phyloP scores from a whole-genome alignment of 2,329 filamentous ascomycete genomes.

The Diaporthe helianthi region DNA sequence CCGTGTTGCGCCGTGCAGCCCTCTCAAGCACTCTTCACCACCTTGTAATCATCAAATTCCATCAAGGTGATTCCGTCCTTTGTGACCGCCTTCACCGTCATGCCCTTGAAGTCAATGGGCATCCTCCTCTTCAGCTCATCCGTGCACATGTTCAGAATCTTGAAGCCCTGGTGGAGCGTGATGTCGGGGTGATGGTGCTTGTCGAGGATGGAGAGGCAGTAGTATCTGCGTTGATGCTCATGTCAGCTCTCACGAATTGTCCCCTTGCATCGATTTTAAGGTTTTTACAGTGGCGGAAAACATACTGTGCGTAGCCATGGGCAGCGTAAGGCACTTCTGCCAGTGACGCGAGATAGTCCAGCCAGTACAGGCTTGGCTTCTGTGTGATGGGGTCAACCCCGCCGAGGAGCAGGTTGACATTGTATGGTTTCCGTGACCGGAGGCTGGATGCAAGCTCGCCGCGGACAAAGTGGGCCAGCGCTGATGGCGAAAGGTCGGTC shows the following conservation, averaged over 20 bases:
- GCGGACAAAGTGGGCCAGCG: conserved; percentile 91
- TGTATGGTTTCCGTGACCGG: conserved; percentile 92
- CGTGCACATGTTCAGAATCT: conserved; percentile 92
- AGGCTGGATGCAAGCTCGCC: conserved; percentile 90
- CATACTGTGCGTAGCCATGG: conserved; percentile 96
- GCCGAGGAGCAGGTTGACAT: conserved; percentile 93
- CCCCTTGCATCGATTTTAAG: too few relatives aligned
- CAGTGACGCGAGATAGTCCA: conserved; percentile 92
- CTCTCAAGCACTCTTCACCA: conserved; percentile 66
- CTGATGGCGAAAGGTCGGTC: conserved; percentile 86
- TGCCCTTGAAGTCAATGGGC: conserved; percentile 98
- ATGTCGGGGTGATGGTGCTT: conserved; percentile 99
- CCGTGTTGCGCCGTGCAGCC: conserved; percentile 23
- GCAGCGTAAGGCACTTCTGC: conserved; percentile 93
- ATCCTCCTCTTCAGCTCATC: conserved; percentile 96
- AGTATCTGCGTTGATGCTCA: conserved; percentile 68
- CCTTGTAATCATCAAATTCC: conserved; percentile 82
- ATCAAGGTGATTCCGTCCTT: conserved; percentile 90
- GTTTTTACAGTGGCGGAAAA: conserved; percentile 29
- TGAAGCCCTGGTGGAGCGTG: conserved; percentile 84
- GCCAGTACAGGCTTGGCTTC: conserved; percentile 94
- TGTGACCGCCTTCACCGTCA: conserved; percentile 91
- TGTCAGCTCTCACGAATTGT: conserved; percentile 38
- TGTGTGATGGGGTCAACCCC: conserved; percentile 91
- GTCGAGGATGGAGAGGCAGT: conserved; percentile 96